Conservation (phyloP, 306 rosid species). For the Citrullus amarus region DNA sequence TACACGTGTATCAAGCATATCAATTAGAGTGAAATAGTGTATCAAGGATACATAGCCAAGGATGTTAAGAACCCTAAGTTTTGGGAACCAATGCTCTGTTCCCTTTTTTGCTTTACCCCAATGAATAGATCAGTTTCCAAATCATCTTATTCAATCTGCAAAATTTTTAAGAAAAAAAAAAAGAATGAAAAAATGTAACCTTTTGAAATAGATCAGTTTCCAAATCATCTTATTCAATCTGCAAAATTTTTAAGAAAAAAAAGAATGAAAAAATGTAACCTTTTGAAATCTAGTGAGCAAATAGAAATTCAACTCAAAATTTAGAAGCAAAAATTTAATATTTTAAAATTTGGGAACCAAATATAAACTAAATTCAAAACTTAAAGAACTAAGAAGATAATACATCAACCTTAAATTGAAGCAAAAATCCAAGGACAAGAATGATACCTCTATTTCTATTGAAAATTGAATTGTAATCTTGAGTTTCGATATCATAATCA, state of each 20-base stretch:
- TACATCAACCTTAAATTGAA: slow-evolving; percentile 58
- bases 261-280: no score
- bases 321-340: no score
- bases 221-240: slow-evolving; percentile 8
- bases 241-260: background rate
- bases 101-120: slow-evolving; percentile 17
- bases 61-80: background rate
- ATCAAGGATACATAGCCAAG: background rate
- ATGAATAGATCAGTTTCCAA: slow-evolving; percentile 14
- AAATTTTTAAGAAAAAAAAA: background rate
- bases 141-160: slow-evolving; percentile 11
- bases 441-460: slow-evolving; percentile 37
- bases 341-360: no score
- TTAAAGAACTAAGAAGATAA: background rate
- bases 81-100: background rate
- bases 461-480: background rate
- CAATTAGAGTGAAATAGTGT: no score
- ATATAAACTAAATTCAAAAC: no score
- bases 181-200: no score
- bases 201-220: no score
- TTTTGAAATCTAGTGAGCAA: no score
- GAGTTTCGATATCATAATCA: slow-evolving; percentile 13
- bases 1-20: no score
- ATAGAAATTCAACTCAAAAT: no score
- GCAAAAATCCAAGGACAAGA: slow-evolving; percentile 55